Base-by-base conservation (phyloP, 345 rosid species). In the Mallotus nudiflorus region DNA sequence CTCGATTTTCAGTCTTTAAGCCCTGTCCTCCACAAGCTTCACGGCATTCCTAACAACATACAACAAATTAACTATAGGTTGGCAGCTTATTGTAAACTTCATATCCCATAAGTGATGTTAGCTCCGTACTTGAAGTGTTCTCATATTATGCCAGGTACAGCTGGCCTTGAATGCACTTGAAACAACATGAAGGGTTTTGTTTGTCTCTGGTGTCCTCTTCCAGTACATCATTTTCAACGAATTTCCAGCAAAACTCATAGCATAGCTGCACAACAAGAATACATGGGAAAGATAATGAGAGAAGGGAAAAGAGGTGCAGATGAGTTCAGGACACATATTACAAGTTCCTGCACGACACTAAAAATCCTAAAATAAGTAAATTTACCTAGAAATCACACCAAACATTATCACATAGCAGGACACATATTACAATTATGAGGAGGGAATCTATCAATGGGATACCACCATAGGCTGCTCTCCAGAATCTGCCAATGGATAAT, bases 1-100 rank as follows among this genome's bases (percentile, higher is more conserved):
- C 81, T 62, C 72, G 89, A 79, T 91, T 95, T 79, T 94, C 97
- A 37, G 93, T 88, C 85, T 90, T 94, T 73, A 90, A 62, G 45
- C 98, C 97, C 80, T 94, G 98, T 60, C 97, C 98, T 80, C 96
- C 97, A 69, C 91, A 86, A 55, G 97, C 98, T 86, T 94, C 98
- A 70, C 96, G 98, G 22, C 98, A 91, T 87, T 94, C 98, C 98
- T 91, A 5, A 61, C 45, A 57, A 67, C 57, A 77, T 16, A 45
- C 31, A 46, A 22, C 28, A 49, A 55, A 62, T 8, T n/a, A 65
- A 65, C 22, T 48, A 56, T 50, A 52, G 44, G 40, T 16, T 62
- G 18, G 54, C 37, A 2, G 39, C 60, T 65, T 44, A 27, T 11
- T 6, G 44, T 24, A 11, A 52, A 49, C 16, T 37, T 35, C 16